Evolutionary conservation across 768 basidiomycete species (phyloP).

Genomic region (Tulasnella sp.): DNA sequence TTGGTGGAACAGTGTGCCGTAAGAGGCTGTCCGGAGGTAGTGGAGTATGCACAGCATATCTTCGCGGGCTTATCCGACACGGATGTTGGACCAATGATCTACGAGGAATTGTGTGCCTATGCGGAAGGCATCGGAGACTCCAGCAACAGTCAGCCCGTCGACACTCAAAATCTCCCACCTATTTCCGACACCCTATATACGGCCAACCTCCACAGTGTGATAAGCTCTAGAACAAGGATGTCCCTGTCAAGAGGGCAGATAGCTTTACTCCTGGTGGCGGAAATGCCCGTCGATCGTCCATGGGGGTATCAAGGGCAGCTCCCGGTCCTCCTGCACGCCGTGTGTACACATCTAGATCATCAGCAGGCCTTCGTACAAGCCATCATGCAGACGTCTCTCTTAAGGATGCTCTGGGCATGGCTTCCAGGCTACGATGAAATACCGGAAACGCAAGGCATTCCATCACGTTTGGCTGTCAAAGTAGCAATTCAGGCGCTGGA

Average conservation of each 20-base stretch:
- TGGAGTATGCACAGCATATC: slow-evolving; percentile 67
- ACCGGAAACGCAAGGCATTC: slow-evolving; percentile 39
- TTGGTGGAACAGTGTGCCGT: slow-evolving; percentile 80
- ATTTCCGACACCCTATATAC: slow-evolving; percentile 21
- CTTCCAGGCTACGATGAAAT: slow-evolving; percentile 64
- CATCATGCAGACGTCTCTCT: slow-evolving; percentile 65
- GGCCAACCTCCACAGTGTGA: slow-evolving; percentile 59
- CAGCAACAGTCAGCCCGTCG: slow-evolving; percentile 31
- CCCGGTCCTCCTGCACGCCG: slow-evolving; percentile 61
- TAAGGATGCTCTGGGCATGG: slow-evolving; percentile 77
- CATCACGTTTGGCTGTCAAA: slow-evolving; percentile 39
- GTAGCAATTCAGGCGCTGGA: slow-evolving; percentile 44
- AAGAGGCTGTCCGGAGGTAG: slow-evolving; percentile 65
- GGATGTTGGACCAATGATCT: slow-evolving; percentile 54
- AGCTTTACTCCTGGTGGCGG: slow-evolving; percentile 73
- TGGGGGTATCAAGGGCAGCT: slow-evolving; percentile 65
- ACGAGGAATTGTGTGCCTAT: slow-evolving; percentile 73
- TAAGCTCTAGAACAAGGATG: slow-evolving; percentile 54
- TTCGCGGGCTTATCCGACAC: slow-evolving; percentile 78
- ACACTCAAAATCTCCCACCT: slow-evolving; percentile 39
- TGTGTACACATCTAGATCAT: slow-evolving; percentile 77
- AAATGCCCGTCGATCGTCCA: slow-evolving; percentile 60
- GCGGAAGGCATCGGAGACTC: slow-evolving; percentile 81
- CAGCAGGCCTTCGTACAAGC: slow-evolving; percentile 54
- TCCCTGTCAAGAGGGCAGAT: slow-evolving; percentile 75